phyloP scores from a whole-genome alignment of 2,329 filamentous ascomycete species.

The Aspergillus fumigatus region DNA sequence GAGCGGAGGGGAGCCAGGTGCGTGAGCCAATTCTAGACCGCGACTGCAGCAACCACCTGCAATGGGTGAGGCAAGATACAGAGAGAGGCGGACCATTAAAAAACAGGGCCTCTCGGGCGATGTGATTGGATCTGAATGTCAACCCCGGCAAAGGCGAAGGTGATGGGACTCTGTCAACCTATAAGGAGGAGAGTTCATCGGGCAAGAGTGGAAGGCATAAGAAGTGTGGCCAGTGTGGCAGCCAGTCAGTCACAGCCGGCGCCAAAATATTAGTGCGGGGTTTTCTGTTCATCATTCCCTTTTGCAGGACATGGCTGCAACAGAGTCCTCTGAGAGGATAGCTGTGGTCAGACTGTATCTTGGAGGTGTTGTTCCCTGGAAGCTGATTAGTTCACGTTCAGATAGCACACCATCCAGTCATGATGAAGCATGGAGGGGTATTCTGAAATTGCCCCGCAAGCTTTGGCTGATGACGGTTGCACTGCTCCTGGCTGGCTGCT shows the following conservation, averaged over 20 bases:
- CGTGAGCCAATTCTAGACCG: conserved; percentile 14
- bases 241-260: conserved; percentile 7
- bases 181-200: background rate
- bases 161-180: conserved; percentile 2
- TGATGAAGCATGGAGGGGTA: background rate
- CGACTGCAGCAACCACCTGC: background rate
- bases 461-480: background rate
- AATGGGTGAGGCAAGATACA: background rate
- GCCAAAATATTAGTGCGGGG: conserved; percentile 13
- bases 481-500: conserved; percentile 1
- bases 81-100: background rate
- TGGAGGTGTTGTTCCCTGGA: background rate
- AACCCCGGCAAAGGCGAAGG: conserved; percentile 12
- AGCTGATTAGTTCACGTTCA: background rate
- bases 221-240: conserved; percentile 1
- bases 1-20: background rate
- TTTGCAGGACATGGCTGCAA: background rate
- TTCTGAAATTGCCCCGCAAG: background rate
- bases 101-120: background rate
- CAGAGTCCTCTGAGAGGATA: background rate
- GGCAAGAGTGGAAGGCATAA: background rate
- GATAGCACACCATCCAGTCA: background rate
- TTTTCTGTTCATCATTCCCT: conserved; percentile 2
- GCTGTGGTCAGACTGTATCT: background rate
- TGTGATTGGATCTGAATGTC: conserved; percentile 11